Conservation (phyloP, 306 rosid species). For the Sicyos baderoa region DNA sequence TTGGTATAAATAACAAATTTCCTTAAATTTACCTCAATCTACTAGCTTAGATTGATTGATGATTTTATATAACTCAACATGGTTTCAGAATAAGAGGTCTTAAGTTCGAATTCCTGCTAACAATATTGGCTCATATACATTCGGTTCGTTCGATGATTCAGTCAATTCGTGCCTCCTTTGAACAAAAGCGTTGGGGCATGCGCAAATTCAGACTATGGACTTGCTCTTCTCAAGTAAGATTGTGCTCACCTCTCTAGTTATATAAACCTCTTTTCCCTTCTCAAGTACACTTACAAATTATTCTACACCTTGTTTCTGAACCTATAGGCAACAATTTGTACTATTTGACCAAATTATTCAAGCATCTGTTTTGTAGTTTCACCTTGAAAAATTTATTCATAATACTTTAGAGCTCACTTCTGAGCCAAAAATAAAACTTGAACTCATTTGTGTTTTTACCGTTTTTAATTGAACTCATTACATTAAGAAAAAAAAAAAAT, state of each 20-base stretch:
- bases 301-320: neutral
- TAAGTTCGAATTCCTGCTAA: too few relatives aligned
- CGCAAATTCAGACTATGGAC: conserved; percentile 66
- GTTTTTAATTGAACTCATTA: neutral
- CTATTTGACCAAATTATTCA: conserved; percentile 3
- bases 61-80: too few relatives aligned
- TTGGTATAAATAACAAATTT: too few relatives aligned
- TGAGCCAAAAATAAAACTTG: neutral
- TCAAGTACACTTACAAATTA: neutral
- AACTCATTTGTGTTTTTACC: conserved; percentile 5
- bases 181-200: conserved; percentile 64
- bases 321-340: conserved; percentile 3
- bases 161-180: conserved; percentile 57
- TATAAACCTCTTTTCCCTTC: neutral
- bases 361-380: neutral
- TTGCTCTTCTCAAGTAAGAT: conserved; percentile 33
- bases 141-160: conserved; percentile 52
- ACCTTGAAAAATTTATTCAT: neutral
- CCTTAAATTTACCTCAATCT: too few relatives aligned
- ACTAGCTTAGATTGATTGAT: too few relatives aligned
- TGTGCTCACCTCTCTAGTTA: neutral
- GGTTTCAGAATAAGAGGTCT: too few relatives aligned
- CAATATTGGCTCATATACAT: too few relatives aligned
- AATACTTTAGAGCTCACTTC: neutral
- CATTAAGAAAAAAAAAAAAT: neutral